Percentiles rank a stretch among this genome's conserved stretches.
These are phyloP conservation scores for Exserohilum turcica DNA, from an alignment of 2,329 filamentous ascomycete species.

Conservation along the genomic window DNA sequence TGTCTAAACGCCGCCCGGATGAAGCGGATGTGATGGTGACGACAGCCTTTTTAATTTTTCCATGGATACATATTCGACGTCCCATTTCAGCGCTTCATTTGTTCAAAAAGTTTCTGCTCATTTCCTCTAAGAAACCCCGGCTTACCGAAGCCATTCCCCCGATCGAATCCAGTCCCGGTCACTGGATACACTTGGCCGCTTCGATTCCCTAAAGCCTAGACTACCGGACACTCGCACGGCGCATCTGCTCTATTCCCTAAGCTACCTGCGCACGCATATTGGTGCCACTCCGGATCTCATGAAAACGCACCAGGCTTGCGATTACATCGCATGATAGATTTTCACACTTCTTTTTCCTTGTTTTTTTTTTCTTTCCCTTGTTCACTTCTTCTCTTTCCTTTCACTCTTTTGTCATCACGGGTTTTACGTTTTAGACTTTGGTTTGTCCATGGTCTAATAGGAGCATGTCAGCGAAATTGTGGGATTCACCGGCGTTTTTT, in stretches of 20 bases:
- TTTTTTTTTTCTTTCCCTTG: slow-evolving; percentile 24
- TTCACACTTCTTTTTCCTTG: slow-evolving; percentile 26
- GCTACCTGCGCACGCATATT: slow-evolving; percentile 46
- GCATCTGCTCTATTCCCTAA: slow-evolving; percentile 35
- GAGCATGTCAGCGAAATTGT: slow-evolving; percentile 43
- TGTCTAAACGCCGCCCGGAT: slow-evolving; percentile 25
- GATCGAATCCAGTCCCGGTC: slow-evolving; percentile 18
- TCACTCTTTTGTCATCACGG: slow-evolving; percentile 30
- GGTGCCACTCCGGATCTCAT: slow-evolving; percentile 44
- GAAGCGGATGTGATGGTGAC: background rate
- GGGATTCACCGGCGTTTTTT: slow-evolving; percentile 38
- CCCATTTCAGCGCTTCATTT: slow-evolving; percentile 39
- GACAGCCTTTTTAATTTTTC: slow-evolving; percentile 12
- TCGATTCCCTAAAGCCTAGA: slow-evolving; percentile 25
- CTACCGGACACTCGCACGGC: slow-evolving; percentile 25
- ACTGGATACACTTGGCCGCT: slow-evolving; percentile 28
- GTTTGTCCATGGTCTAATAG: slow-evolving; percentile 33
- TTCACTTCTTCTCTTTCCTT: slow-evolving; percentile 22
- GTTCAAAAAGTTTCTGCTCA: slow-evolving; percentile 40
- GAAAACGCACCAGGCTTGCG: slow-evolving; percentile 44
- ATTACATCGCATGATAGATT: slow-evolving; percentile 50
- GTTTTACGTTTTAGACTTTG: slow-evolving; percentile 40
- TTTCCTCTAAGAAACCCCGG: slow-evolving; percentile 24
- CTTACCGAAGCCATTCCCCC: slow-evolving; percentile 17
- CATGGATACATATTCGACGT: slow-evolving; percentile 35